A percentile compares a stretch with the other conserved stretches of the same genome.
Conservation (phyloP, 768 basidiomycete genomes). For the Amanita phalloides region DNA sequence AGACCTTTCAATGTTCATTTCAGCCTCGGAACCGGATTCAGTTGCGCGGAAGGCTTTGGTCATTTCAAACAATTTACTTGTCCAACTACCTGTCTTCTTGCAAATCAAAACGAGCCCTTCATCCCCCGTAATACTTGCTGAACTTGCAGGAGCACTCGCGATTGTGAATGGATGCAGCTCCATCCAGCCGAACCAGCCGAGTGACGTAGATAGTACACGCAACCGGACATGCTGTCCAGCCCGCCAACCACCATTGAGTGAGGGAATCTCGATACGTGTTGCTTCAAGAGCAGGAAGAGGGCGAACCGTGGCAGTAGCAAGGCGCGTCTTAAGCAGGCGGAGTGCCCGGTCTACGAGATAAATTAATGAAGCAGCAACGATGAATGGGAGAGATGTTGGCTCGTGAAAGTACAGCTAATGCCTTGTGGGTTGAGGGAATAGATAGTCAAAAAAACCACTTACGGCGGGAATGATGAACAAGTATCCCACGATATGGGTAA, state of each 20-base stretch:
- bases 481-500: conserved; percentile 48
- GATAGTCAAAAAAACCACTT: conserved; percentile 13
- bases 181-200: conserved; percentile 46
- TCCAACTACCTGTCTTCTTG: conserved; percentile 61
- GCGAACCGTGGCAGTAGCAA: conserved; percentile 45
- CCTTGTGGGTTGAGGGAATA: neutral
- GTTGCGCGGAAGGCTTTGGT: conserved; percentile 24
- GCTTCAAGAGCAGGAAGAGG: conserved; percentile 50
- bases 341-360: conserved; percentile 50
- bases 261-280: conserved; percentile 53
- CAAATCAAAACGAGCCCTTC: conserved; percentile 60
- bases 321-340: conserved; percentile 56
- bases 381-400: conserved; percentile 38
- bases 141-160: conserved; percentile 28
- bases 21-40: conserved; percentile 7
- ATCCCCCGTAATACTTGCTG: conserved; percentile 20
- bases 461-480: conserved; percentile 46
- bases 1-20: conserved; percentile 21
- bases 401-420: conserved; percentile 41
- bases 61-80: conserved; percentile 40
- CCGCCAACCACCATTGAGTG: conserved; percentile 64
- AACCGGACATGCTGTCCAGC: conserved; percentile 77
- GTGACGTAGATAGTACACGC: conserved; percentile 37
- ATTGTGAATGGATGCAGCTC: conserved; percentile 81
- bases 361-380: conserved; percentile 35